Evolutionary conservation across 306 rosid species (phyloP), one percentile per base, ranked within the genome.

Genomic region (Fagus sylvatica): DNA sequence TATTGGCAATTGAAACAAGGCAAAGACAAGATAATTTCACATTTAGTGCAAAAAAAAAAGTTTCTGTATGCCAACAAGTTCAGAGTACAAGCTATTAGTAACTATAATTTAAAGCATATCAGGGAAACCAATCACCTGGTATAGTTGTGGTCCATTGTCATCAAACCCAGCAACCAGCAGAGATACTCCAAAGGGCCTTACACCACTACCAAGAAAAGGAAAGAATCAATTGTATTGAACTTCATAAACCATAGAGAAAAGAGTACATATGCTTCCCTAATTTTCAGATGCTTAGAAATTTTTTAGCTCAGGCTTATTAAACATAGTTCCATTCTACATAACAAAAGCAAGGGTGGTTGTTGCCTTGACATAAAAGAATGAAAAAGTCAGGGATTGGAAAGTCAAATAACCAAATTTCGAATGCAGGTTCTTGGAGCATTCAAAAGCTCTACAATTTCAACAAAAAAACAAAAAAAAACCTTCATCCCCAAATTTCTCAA

Each of bases 141-240:
- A 95, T 40, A 95, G 66, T 79, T 95, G 99, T 40, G 99, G 91
- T 17, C 99, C 99, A 41, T 89, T 91, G 81, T 91, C 94, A 82
- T 93, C 98, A 76, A 87, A 95, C 66, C 99, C 96, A 69, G 99
- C 97, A 81, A 93, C 93, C 79, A 95, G 90, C 46, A 95, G 80
- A 19, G 99, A 93, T 75, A 95, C 98, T 78, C 99, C 99, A 78
- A 95, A 95, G 22, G 99, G 99, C 90, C 99, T 90, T 54, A 93
- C 99, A 86, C 98, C 99, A 85, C 99, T 95, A 59, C 78, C 16
- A 64, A 39, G 46, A 39, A 39, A 39, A 39, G 71, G 48, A 65
- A 65, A 17, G 6, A 37, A 8, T 65, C 71, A 65, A 65, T 9
- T 41, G 34, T 62, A 62, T 62, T 62, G 69, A 62, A 62, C 40